These are phyloP conservation scores for Exophiala dermatitidis DNA, from an alignment of 2,329 filamentous ascomycete genomes.

Conservation along the genomic window DNA sequence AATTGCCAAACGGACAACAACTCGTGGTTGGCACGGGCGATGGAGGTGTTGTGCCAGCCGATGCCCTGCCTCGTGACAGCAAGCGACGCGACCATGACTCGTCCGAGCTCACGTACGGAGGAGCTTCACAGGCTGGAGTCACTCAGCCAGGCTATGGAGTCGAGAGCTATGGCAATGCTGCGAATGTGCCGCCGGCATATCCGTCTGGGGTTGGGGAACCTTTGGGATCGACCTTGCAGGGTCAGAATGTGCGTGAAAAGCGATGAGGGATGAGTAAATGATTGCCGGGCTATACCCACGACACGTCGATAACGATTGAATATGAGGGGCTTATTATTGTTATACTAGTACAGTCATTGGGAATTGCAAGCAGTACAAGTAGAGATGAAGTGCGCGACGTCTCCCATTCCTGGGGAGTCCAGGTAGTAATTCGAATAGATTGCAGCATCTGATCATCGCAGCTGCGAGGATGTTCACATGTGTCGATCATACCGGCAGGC, in stretches of 20 bases:
- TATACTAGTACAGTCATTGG: too few relatives aligned
- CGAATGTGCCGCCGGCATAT: conserved; percentile 23
- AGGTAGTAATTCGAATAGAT: too few relatives aligned
- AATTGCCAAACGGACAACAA: conserved; percentile 44
- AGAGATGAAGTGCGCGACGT: too few relatives aligned
- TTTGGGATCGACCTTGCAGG: conserved; percentile 26
- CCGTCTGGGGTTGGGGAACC: conserved; percentile 27
- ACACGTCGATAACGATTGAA: too few relatives aligned
- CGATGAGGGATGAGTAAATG: conserved; percentile 7
- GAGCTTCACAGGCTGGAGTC: conserved; percentile 12
- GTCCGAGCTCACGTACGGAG: conserved; percentile 11
- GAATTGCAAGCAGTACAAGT: too few relatives aligned
- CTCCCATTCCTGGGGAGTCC: too few relatives aligned
- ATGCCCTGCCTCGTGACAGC: conserved; percentile 18
- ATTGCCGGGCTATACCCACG: too few relatives aligned
- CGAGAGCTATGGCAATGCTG: conserved; percentile 22
- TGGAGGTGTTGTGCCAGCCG: conserved; percentile 34
- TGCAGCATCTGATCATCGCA: too few relatives aligned
- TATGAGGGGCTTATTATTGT: too few relatives aligned
- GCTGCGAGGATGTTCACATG: too few relatives aligned
- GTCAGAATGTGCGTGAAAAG: conserved; percentile 25
- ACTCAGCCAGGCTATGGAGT: conserved; percentile 21
- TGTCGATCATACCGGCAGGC: too few relatives aligned
- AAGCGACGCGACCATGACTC: conserved; percentile 17
- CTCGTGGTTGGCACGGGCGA: conserved; percentile 43